Percentiles rank a stretch among this genome's conserved stretches.
Evolutionary conservation across 2,329 filamentous ascomycete species (phyloP).

Genomic region (Penicillium sp.): DNA sequence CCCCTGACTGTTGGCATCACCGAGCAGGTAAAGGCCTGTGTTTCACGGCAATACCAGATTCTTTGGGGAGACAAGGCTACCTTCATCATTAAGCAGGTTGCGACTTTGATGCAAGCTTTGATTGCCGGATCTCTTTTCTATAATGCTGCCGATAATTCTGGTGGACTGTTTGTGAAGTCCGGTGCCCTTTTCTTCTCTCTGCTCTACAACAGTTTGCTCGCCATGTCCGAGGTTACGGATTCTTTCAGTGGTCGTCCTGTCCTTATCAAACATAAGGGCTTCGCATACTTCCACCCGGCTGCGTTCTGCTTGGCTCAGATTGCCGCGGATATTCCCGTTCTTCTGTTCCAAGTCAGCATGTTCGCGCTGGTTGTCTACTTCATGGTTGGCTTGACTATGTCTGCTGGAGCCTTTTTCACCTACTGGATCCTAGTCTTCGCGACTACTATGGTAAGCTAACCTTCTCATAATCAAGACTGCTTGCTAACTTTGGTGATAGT

Average conservation of each 20-base stretch:
- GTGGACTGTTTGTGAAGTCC: constrained; percentile 16
- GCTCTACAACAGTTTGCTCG: constrained; percentile 14
- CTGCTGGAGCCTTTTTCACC: constrained; percentile 61
- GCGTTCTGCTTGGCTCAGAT: constrained; percentile 48
- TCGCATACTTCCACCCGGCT: constrained; percentile 45
- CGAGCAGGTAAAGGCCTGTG: constrained; percentile 57
- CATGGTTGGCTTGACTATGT: constrained; percentile 58
- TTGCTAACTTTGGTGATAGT: constrained; percentile 30
- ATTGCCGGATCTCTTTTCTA: constrained; percentile 69
- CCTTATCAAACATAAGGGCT: constrained; percentile 12
- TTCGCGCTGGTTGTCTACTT: constrained; percentile 65
- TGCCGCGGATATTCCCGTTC: constrained; percentile 54
- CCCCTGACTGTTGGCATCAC: constrained; percentile 57
- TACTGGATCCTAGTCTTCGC: constrained; percentile 58
- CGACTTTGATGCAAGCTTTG: constrained; percentile 59
- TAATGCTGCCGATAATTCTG: constrained; percentile 57
- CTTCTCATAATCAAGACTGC: background rate
- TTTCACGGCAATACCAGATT: constrained; percentile 64
- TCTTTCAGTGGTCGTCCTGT: constrained; percentile 14
- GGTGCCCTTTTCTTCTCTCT: constrained; percentile 16
- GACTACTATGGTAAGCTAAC: constrained; percentile 50
- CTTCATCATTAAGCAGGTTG: constrained; percentile 62
- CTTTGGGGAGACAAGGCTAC: constrained; percentile 64
- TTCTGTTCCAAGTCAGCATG: constrained; percentile 60
- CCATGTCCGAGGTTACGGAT: constrained; percentile 14